phyloP scores from a whole-genome alignment of 331 rosid genomes.

The Rhamnella rubrinervis region DNA sequence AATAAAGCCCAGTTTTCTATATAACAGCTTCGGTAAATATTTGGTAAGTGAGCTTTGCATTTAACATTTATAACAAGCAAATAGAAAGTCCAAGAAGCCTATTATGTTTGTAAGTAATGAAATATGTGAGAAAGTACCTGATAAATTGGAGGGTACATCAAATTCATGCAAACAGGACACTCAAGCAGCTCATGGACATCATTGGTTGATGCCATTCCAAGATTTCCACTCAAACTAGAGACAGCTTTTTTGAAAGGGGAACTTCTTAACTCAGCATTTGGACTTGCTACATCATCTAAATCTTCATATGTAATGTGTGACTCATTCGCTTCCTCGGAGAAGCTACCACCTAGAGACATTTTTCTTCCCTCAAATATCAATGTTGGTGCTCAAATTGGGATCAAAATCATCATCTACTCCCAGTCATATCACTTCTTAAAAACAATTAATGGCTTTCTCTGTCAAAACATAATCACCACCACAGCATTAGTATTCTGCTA shows the following conservation, averaged over 20 bases:
- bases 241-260: conserved; percentile 29
- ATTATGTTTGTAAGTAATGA: neutral
- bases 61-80: too few species aligned
- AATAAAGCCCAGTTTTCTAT: too few species aligned
- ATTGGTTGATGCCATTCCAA: conserved; percentile 28
- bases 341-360: conserved; percentile 37
- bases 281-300: conserved; percentile 28
- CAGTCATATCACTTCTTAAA: neutral
- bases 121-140: conserved; percentile 37
- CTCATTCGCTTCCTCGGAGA: conserved; percentile 37
- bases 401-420: conserved; percentile 10
- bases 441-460: conserved; percentile 11
- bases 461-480: conserved; percentile 19
- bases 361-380: conserved; percentile 23
- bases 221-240: conserved; percentile 27
- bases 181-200: conserved; percentile 52
- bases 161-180: conserved; percentile 60
- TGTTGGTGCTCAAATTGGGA: conserved; percentile 8
- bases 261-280: conserved; percentile 34
- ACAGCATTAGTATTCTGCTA: conserved; percentile 4
- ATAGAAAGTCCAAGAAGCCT: neutral
- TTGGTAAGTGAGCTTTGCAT: too few species aligned
- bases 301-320: conserved; percentile 27
- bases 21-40: too few species aligned
- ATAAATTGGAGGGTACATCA: conserved; percentile 57